Percentiles rank a stretch among this genome's conserved stretches.
These are phyloP conservation scores for Calonectria pseudoturangicola DNA, from an alignment of 2,329 filamentous ascomycete species.

Conservation along the genomic window DNA sequence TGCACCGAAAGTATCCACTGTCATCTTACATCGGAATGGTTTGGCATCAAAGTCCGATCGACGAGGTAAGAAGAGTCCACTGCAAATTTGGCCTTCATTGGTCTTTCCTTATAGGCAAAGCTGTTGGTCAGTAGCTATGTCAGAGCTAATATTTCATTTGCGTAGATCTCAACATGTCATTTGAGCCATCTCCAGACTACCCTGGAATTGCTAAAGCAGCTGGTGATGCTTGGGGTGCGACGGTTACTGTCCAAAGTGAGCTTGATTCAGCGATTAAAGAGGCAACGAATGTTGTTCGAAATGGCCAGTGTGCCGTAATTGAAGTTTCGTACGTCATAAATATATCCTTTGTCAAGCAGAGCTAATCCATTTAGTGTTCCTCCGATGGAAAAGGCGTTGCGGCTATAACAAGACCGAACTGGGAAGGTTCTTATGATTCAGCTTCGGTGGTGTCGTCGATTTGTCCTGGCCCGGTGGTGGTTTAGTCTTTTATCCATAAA, in stretches of 20 bases:
- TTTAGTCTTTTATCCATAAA: too few species aligned
- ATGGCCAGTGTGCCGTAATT: neutral
- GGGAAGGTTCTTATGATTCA: too few species aligned
- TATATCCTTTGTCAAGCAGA: neutral
- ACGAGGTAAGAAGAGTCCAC: neutral
- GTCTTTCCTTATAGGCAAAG: neutral
- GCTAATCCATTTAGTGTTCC: neutral
- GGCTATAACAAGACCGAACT: too few species aligned
- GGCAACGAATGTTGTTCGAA: neutral
- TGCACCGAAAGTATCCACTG: neutral
- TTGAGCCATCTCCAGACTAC: neutral
- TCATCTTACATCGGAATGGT: neutral
- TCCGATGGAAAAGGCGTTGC: neutral
- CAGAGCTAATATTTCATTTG: neutral
- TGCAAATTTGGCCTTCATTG: neutral
- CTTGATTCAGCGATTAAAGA: neutral
- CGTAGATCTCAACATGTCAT: neutral
- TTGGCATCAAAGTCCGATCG: neutral
- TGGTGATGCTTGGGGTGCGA: neutral
- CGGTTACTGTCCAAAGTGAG: neutral
- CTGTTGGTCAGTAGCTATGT: neutral
- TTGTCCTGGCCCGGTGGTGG: too few species aligned
- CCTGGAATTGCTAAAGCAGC: constrained; percentile 2
- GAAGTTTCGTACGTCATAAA: neutral
- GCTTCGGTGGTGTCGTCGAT: too few species aligned